These are phyloP conservation scores for Aureobasidium vineae DNA, from an alignment of 2,329 filamentous ascomycete species.

Conservation along the genomic window DNA sequence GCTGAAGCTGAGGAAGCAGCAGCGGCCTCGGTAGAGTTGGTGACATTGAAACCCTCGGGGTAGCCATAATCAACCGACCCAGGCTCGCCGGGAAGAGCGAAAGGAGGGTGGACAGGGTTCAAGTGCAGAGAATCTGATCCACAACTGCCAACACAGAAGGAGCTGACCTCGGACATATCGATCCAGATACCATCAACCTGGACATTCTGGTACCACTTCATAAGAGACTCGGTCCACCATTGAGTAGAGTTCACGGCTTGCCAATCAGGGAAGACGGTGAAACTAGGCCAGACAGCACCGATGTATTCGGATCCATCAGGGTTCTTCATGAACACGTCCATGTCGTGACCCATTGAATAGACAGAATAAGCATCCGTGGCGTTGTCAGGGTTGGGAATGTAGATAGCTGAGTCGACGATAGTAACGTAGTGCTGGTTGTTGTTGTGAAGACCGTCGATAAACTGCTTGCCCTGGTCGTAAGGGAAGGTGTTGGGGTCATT, in stretches of 20 bases:
- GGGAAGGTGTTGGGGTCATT: conserved; percentile 55
- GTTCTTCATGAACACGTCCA: conserved; percentile 40
- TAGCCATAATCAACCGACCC: conserved; percentile 60
- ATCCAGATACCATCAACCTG: conserved; percentile 58
- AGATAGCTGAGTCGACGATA: conserved; percentile 64
- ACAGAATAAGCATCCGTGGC: conserved; percentile 58
- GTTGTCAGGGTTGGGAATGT: conserved; percentile 70
- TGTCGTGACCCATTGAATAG: conserved; percentile 38
- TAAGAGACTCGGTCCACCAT: conserved; percentile 59
- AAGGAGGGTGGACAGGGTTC: conserved; percentile 68
- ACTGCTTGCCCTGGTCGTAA: conserved; percentile 50
- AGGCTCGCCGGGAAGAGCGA: conserved; percentile 63
- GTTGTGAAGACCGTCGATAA: conserved; percentile 54
- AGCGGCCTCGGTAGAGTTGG: conserved; percentile 66
- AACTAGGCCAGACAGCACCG: conserved; percentile 63
- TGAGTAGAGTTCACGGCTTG: conserved; percentile 58
- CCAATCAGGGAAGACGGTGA: conserved; percentile 62
- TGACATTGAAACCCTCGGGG: conserved; percentile 67
- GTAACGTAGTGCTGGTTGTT: conserved; percentile 59
- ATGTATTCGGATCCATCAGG: conserved; percentile 39
- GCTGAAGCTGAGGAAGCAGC: conserved; percentile 55
- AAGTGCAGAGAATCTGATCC: conserved; percentile 62
- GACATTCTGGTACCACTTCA: conserved; percentile 53
- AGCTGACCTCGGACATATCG: conserved; percentile 62
- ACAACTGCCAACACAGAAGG: conserved; percentile 70